Base-by-base conservation (phyloP, 1,139 yeast genomes). In the Geotrichum siamense region DNA sequence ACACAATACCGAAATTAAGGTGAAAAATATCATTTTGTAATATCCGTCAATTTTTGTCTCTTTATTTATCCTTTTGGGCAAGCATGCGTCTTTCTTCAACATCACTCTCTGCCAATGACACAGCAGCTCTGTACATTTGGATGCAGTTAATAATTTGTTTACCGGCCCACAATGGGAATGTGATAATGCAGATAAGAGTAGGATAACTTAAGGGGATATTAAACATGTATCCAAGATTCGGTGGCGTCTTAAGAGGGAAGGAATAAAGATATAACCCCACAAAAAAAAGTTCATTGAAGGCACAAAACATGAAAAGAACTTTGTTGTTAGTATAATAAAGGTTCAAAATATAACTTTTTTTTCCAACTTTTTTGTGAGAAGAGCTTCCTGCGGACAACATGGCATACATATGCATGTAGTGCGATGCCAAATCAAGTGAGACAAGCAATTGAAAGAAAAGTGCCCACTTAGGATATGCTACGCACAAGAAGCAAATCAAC, bases 381-480 rank as follows among this genome's bases (percentile, higher is more conserved):
- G 76, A 60, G 9, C 84, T 79, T 12, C 97, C 97, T 38, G 78
- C 71, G 43, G 80, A 74, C 56, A 89, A 69, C 71, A 86, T 84
- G 44, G 97, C 96, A 63, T 89, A 89, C 98, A 93, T 91, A 70
- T 93, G 98, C 83, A 93, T 85, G 68, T 93, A 93, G 62, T 93
- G 99, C 46, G 94, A 82, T 1, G 97, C 89, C 58, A 93, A 74
- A 64, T 93, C 99, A 57, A 91, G 70, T 22, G 93, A 82, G 45
- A 87, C 79, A 56, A 91, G 70, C 26, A 84, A 59, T 67, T 93
- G 99, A 80, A 93, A 89, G n/a, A 80, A 57, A 15, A 83, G 65
- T 41, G 72, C 76, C 54, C 66, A 72, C 30, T 57, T 53, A 8
- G 97, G 97, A 59, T 85, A 89, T 43, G 84, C 71, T 35, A 84